These are phyloP conservation scores for Cystofilobasidium capitatum DNA, from an alignment of 768 basidiomycete genomes.

Conservation along the genomic window DNA sequence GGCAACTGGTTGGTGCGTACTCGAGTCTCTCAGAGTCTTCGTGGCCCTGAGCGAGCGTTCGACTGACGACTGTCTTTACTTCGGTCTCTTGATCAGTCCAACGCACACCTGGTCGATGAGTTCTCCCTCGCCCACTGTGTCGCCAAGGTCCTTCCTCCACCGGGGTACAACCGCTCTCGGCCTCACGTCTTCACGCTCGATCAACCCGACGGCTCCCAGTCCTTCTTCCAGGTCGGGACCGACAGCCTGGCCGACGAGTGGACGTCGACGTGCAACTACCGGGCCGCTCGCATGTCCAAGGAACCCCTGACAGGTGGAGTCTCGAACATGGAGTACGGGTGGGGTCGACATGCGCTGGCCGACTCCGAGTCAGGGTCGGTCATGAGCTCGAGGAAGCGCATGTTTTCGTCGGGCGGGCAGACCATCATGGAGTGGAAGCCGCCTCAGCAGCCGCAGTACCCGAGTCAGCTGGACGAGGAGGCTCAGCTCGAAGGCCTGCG, in stretches of 20 bases:
- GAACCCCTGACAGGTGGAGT: conserved; percentile 93
- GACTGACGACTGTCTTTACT: conserved; percentile 10
- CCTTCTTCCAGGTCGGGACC: conserved; percentile 96
- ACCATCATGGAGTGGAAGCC: conserved; percentile 90
- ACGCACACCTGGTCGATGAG: conserved; percentile 72
- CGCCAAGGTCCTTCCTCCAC: conserved; percentile 75
- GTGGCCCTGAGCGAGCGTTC: not conserved
- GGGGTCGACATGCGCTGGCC: conserved; percentile 42
- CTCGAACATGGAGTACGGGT: conserved; percentile 98
- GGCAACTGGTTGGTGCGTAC: conserved; percentile 92
- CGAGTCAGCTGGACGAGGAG: conserved; percentile 85
- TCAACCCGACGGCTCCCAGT: conserved; percentile 76
- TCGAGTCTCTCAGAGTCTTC: not conserved
- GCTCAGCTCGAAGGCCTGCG: conserved; percentile 78
- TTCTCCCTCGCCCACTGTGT: conserved; percentile 78
- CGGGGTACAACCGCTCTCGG: conserved; percentile 80
- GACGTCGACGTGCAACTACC: conserved; percentile 99
- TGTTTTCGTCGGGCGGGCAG: conserved; percentile 42
- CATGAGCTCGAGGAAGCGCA: not conserved
- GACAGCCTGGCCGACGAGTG: conserved; percentile 98
- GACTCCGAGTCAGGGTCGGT: not conserved
- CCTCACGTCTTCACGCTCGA: conserved; percentile 94
- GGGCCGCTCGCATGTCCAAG: conserved; percentile 90
- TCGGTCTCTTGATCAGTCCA: conserved; percentile 49
- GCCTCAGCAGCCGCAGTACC: conserved; percentile 69